phyloP scores from a whole-genome alignment of 345 rosid genomes.

The Ceriops tagal region DNA sequence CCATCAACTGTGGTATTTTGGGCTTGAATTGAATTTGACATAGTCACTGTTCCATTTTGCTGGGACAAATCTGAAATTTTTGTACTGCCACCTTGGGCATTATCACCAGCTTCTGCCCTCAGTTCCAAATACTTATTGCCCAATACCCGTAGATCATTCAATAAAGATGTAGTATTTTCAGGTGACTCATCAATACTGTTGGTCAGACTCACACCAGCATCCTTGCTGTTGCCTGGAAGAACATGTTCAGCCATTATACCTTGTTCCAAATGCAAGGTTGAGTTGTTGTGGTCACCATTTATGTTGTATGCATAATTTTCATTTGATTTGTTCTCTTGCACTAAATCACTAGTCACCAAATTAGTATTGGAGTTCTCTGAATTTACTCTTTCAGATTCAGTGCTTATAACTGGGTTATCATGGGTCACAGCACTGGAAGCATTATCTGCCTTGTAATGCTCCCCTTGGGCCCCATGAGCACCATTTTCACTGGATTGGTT shows the following conservation, averaged over 20 bases:
- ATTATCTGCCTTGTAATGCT: constrained; percentile 76
- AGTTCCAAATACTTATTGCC: constrained; percentile 28
- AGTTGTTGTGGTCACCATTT: constrained; percentile 25
- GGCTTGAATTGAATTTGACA: constrained; percentile 8
- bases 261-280: constrained; percentile 28
- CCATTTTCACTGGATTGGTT: constrained; percentile 11
- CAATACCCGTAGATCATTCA: constrained; percentile 15
- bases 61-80: constrained; percentile 21
- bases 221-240: constrained; percentile 27
- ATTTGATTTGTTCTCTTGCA: constrained; percentile 18
- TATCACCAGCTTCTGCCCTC: constrained; percentile 29
- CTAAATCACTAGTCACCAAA: constrained; percentile 19
- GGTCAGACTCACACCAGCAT: constrained; percentile 16
- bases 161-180: constrained; percentile 11
- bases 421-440: constrained; percentile 94
- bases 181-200: constrained; percentile 17
- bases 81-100: constrained; percentile 22
- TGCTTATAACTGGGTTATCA: constrained; percentile 35
- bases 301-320: constrained; percentile 7
- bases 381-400: constrained; percentile 40
- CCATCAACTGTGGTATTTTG: constrained; percentile 30
- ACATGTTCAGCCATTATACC: constrained; percentile 20
- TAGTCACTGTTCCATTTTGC: constrained; percentile 35
- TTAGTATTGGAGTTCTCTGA: constrained; percentile 37
- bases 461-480: constrained; percentile 5